These are phyloP conservation scores for Macrophomina pseudophaseolina DNA, from an alignment of 2,329 filamentous ascomycete genomes.

Conservation along the genomic window DNA sequence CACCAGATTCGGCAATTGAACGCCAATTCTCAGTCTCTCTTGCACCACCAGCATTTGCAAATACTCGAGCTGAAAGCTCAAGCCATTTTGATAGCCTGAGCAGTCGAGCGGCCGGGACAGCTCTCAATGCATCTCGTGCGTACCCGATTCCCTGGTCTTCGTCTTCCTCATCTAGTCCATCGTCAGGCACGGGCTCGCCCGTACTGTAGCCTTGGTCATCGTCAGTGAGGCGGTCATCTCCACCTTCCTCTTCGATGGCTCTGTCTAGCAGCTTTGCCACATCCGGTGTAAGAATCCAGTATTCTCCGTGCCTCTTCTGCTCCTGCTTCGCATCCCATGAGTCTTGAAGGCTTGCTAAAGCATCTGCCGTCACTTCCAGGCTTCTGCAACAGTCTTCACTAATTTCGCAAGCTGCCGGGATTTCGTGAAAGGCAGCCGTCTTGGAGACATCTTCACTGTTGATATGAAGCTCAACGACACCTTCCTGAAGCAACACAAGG, in stretches of 20 bases:
- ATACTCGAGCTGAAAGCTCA: conserved; percentile 38
- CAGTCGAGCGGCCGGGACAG: conserved; percentile 41
- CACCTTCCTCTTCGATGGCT: conserved; percentile 29
- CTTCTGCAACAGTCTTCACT: conserved; percentile 66
- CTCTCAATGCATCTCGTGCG: conserved; percentile 30
- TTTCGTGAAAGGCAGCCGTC: conserved; percentile 54
- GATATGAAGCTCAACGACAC: conserved; percentile 45
- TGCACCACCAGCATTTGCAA: conserved; percentile 52
- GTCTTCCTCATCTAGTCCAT: neutral
- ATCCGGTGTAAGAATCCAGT: conserved; percentile 67
- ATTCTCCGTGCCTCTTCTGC: conserved; percentile 62
- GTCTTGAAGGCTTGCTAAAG: conserved; percentile 68
- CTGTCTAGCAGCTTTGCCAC: conserved; percentile 44
- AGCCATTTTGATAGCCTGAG: conserved; percentile 39
- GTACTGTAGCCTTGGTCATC: conserved; percentile 19
- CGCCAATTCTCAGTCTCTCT: conserved; percentile 71
- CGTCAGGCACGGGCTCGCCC: neutral
- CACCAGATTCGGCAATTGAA: conserved; percentile 55
- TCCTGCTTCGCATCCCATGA: conserved; percentile 66
- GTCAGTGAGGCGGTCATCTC: neutral
- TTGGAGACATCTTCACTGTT: conserved; percentile 39
- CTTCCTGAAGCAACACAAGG: conserved; percentile 64
- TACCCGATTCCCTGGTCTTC: neutral
- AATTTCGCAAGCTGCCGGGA: conserved; percentile 76
- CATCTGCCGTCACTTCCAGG: conserved; percentile 72